Evolutionary conservation across 495 filamentous ascomycete species (phyloP).

Genomic region (Xylaria telfairii): DNA sequence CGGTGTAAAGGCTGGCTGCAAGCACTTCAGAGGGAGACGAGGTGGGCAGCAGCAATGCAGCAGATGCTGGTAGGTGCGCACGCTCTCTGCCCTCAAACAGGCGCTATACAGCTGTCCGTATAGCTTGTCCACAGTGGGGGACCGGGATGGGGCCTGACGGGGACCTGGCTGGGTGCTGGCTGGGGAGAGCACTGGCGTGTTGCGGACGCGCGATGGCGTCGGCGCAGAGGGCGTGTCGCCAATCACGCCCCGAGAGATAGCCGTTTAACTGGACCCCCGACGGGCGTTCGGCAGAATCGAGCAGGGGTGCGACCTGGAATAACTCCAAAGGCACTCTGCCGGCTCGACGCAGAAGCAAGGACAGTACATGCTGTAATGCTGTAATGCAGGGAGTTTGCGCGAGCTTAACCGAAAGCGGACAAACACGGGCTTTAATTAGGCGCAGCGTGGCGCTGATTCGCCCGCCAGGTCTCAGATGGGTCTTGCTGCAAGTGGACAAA

Average conservation of each 20-base stretch:
- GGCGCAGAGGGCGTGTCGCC: slow-evolving; percentile 10
- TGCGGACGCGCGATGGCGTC: slow-evolving; percentile 22
- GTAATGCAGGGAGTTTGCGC: not conserved
- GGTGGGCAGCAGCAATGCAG: not conserved
- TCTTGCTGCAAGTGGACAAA: not conserved
- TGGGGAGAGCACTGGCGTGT: slow-evolving; percentile 17
- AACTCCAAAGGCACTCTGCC: not conserved
- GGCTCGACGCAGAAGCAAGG: slow-evolving; percentile 1
- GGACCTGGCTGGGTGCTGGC: too few species aligned
- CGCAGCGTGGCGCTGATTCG: not conserved
- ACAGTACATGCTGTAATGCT: not conserved
- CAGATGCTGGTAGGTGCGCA: not conserved
- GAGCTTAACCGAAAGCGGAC: not conserved
- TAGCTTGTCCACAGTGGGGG: not conserved
- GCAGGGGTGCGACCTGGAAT: not conserved
- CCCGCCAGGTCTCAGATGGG: not conserved
- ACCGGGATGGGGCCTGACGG: too few species aligned
- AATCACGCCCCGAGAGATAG: not conserved
- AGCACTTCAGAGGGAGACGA: not conserved
- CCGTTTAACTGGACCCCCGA: not conserved
- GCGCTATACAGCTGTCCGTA: not conserved
- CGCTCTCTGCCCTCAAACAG: slow-evolving; percentile 6
- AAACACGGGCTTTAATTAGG: slow-evolving; percentile 11
- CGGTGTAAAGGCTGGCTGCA: slow-evolving; percentile 8
- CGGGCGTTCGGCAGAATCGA: not conserved